A percentile compares a stretch with the other conserved stretches of the same genome.
These are phyloP conservation scores for Saturnispora gosingensis DNA, from an alignment of 805 yeast species.

Conservation along the genomic window DNA sequence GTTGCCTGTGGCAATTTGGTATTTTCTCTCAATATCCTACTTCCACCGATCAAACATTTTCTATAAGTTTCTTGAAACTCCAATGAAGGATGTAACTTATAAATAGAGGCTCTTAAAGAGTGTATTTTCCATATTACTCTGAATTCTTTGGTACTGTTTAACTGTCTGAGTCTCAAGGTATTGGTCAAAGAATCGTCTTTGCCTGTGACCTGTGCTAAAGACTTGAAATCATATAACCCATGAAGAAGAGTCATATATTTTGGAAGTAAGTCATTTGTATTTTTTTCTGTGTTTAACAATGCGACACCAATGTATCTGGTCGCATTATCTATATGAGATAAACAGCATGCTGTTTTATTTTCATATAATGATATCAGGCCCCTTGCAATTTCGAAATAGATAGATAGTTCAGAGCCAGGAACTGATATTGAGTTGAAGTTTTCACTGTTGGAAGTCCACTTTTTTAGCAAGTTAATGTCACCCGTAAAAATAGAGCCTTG, in stretches of 20 bases:
- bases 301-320: constrained; percentile 52
- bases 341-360: constrained; percentile 28
- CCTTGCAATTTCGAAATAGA: constrained; percentile 57
- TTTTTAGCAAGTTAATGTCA: constrained; percentile 35
- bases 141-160: constrained; percentile 29
- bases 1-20: constrained; percentile 67
- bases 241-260: constrained; percentile 46
- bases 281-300: constrained; percentile 38
- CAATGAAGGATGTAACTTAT: constrained; percentile 19
- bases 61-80: constrained; percentile 29
- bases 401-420: constrained; percentile 44
- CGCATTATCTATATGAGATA: constrained; percentile 38
- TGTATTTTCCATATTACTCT: constrained; percentile 39
- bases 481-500: constrained; percentile 69
- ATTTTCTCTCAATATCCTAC: constrained; percentile 58
- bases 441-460: constrained; percentile 54
- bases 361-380: constrained; percentile 40
- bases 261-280: constrained; percentile 43
- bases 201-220: constrained; percentile 22
- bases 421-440: constrained; percentile 23
- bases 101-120: constrained; percentile 33
- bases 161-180: constrained; percentile 16
- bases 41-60: constrained; percentile 47
- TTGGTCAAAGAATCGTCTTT: constrained; percentile 13
- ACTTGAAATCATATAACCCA: constrained; percentile 49